These are phyloP conservation scores for Apiotrichum veenhuisii DNA, from an alignment of 1,284 basidiomycete species.

Conservation along the genomic window DNA sequence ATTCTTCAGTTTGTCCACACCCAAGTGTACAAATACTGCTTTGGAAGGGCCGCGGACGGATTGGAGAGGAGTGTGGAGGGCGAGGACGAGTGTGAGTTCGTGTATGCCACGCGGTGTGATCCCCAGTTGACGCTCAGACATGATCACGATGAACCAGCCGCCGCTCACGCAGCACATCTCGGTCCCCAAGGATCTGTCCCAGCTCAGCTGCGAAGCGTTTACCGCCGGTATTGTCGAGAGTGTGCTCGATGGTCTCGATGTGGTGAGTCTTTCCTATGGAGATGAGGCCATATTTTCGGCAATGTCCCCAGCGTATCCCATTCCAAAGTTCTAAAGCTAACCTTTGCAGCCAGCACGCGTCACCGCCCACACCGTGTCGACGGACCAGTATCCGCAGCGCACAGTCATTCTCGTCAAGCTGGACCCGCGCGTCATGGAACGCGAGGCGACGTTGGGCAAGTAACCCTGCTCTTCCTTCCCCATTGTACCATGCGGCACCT, in stretches of 20 bases:
- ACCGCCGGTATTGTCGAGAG: slow-evolving; percentile 97
- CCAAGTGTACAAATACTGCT: slow-evolving; percentile 89
- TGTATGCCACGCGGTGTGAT: background rate
- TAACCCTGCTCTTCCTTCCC: slow-evolving; percentile 12
- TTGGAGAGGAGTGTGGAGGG: slow-evolving; percentile 95
- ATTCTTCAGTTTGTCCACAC: slow-evolving; percentile 88
- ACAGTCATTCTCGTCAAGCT: slow-evolving; percentile 93
- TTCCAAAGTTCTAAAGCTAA: background rate
- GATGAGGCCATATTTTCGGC: too few relatives aligned
- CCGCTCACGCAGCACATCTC: slow-evolving; percentile 86
- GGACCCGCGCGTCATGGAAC: slow-evolving; percentile 80
- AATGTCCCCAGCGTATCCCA: too few relatives aligned
- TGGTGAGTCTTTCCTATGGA: slow-evolving; percentile 59
- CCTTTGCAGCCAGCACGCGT: slow-evolving; percentile 82
- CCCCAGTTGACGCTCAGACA: slow-evolving; percentile 59
- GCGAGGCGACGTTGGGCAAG: slow-evolving; percentile 67
- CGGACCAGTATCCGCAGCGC: slow-evolving; percentile 70
- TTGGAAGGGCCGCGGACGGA: slow-evolving; percentile 87
- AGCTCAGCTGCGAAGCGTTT: slow-evolving; percentile 91
- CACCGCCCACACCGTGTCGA: slow-evolving; percentile 91
- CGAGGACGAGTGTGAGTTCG: slow-evolving; percentile 81
- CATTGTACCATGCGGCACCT: background rate
- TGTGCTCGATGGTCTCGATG: slow-evolving; percentile 88
- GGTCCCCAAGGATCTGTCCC: slow-evolving; percentile 88
- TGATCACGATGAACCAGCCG: slow-evolving; percentile 97